phyloP scores from a whole-genome alignment of 352 stramenopile species.

The Globisporangium middletonii region DNA sequence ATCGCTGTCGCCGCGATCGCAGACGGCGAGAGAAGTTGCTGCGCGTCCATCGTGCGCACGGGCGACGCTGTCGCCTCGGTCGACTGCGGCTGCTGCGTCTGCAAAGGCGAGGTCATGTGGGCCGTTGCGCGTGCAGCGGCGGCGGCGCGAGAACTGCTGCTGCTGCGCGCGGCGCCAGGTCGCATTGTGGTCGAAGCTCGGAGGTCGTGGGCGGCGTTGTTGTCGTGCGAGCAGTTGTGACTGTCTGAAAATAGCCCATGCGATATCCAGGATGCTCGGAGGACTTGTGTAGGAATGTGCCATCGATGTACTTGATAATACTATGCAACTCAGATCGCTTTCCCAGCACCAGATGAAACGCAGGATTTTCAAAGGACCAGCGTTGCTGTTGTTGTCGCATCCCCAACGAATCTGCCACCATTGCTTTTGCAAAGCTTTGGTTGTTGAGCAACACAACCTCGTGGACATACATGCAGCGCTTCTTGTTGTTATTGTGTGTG shows the following conservation, averaged over 20 bases:
- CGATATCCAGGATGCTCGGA: not conserved
- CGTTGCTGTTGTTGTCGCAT: too few species aligned
- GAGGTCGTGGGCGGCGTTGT: too few species aligned
- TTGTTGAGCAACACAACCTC: too few species aligned
- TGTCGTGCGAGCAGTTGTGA: not conserved
- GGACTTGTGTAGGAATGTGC: not conserved
- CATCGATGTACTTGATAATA: not conserved
- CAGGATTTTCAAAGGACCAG: too few species aligned
- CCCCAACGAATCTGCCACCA: too few species aligned
- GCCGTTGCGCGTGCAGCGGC: not conserved
- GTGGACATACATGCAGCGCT: too few species aligned
- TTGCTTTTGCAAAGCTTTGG: too few species aligned
- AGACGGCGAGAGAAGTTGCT: too few species aligned
- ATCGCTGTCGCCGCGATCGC: too few species aligned
- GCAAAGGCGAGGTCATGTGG: constrained; percentile 3
- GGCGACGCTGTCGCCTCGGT: not conserved
- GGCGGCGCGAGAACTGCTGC: constrained; percentile 1
- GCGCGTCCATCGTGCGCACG: not conserved
- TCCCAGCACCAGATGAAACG: too few species aligned
- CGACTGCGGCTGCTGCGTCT: not conserved
- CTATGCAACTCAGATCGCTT: not conserved
- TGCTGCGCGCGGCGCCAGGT: not conserved
- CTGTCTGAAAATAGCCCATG: not conserved
- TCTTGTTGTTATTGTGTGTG: too few species aligned
- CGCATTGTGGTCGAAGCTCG: not conserved